Evolutionary conservation across 2,329 filamentous ascomycete genomes (phyloP), one percentile per base, ranked within the genome.

Genomic region (Aspergillus ustus): DNA sequence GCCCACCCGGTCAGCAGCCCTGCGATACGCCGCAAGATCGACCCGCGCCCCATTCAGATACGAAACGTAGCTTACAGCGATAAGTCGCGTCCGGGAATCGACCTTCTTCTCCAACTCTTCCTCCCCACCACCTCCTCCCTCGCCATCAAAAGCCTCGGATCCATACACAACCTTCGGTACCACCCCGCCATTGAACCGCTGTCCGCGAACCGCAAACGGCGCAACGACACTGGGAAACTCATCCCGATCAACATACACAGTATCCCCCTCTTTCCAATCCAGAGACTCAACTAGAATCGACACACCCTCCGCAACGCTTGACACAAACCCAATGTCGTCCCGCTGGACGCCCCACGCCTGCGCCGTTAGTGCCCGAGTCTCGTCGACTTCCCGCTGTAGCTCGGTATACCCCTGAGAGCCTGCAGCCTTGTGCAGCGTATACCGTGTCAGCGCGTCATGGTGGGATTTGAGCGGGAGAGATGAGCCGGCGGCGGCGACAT

Each of bases 211-310:
- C 9, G 1, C 34, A 34, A 44, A 53, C 11, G 51, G 51, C 22
- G 51, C 51, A 44, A 53, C 17, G 2, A 53, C 11, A 15, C 51
- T 53, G 3, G 51, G 51, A 15, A 53, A 53, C 5, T 53, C 51
- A 13, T 53, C 51, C 0, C 31, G 28, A 25, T 53, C 34, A n/a
- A 53, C 22, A n/a, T 20, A 17, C 31, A 53, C 51, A 25, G 40
- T 53, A 19, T 53, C 51, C 19, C 37, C 34, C 2, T 43, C 51
- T 2, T 28, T n/a, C 51, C 51, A 53, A 13, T 53, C 19, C 51
- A 53, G 37, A 8, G 51, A 53, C 37, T 53, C 51, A 7, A 44
- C 51, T 34, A 53, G 13, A 19, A 53, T 22, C 11, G 51, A 53
- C 13, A 53, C 22, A 8, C 51, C 51, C 20, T 53, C 51, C 9